Evolutionary conservation across 2,329 filamentous ascomycete genomes (phyloP), one percentile per base, ranked within the genome.

Genomic region (Beauveria pseudobassiana): DNA sequence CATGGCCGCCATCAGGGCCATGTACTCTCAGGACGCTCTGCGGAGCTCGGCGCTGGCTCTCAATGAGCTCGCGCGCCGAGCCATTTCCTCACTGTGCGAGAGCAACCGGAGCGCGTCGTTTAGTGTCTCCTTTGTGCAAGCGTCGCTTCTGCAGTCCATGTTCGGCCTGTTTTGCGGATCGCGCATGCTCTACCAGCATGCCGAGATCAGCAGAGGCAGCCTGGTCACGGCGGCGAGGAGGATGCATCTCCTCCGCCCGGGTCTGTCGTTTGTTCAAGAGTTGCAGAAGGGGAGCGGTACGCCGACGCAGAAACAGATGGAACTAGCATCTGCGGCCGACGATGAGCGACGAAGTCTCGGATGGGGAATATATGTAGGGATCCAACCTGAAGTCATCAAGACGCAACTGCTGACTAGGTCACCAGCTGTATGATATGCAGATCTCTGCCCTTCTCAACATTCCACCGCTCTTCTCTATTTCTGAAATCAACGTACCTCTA

Each of bases 141-240:
- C 59, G 9, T 9, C 50, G 10, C 59, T 61, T 4, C 43, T 61
- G 24, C 59, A 61, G 43, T 55, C 59, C 30, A 24, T 61, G 16
- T 61, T 61, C 48, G 59, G 59, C 3, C 59, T 61, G 4, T 61
- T 61, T 48, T 61, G 59, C 40, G 59, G 59, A 12, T 61, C 59
- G 6, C 49, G 59, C 22, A 61, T 61, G 59, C 59, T 61, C 7
- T 55, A 55, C 38, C 59, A 61, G 20, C 59, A 61, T 54, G 59
- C 59, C 9, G 59, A 61, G 50, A 55, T 61, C 1, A 61, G 59
- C 26, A 26, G 59, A 55, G 59, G 49, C 2, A 55, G 49, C 18
- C 49, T 61, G 5, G 59, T 61, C 6, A 61, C 59, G 9, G 59
- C 59, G 14, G 59, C 59, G 8, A 28, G 59, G 49, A 54, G 59